These are phyloP conservation scores for Bruguiera parviflora DNA, from an alignment of 345 rosid species.

Conservation along the genomic window DNA sequence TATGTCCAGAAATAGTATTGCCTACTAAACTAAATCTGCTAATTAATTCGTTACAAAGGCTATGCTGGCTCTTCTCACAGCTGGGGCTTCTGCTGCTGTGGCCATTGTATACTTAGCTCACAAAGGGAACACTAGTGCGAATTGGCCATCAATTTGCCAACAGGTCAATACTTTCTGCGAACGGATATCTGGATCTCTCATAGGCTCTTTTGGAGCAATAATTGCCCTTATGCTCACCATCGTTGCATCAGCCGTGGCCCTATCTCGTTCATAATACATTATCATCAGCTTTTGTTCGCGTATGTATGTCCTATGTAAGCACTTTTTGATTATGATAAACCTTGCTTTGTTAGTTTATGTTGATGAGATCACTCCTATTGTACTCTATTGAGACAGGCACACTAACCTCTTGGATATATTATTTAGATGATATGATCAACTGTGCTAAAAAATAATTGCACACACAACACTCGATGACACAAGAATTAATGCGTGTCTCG, in stretches of 20 bases:
- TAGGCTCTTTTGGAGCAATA: constrained; percentile 57
- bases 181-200: constrained; percentile 53
- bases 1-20: not conserved
- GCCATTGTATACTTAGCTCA: constrained; percentile 52
- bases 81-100: constrained; percentile 53
- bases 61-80: constrained; percentile 37
- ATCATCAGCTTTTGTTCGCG: too few species aligned
- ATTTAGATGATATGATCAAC: too few species aligned
- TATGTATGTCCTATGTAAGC: too few species aligned
- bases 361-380: too few species aligned
- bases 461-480: too few species aligned
- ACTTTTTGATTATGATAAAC: too few species aligned
- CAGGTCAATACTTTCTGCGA: constrained; percentile 53
- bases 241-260: constrained; percentile 39
- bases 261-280: constrained; percentile 30
- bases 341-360: too few species aligned
- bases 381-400: too few species aligned
- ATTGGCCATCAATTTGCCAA: constrained; percentile 67
- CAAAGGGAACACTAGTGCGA: constrained; percentile 42
- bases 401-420: too few species aligned
- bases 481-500: too few species aligned
- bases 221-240: constrained; percentile 42
- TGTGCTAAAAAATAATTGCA: too few species aligned
- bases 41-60: constrained; percentile 23
- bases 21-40: not conserved